phyloP scores from a whole-genome alignment of 2,329 filamentous ascomycete species.

The Xylariaceae sp. region DNA sequence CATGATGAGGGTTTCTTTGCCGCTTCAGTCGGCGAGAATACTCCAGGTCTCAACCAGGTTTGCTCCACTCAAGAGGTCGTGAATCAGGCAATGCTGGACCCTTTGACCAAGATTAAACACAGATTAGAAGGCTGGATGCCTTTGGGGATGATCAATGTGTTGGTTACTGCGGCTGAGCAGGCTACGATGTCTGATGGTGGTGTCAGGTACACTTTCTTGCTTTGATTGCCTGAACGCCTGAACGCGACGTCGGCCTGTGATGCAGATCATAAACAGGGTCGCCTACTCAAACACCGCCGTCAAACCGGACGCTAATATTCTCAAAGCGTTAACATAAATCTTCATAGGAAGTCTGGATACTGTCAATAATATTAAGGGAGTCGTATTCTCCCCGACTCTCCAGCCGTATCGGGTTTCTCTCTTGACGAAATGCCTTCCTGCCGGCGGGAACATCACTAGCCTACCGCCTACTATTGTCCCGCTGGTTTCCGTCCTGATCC shows the following conservation, averaged over 20 bases:
- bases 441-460: conserved; percentile 9
- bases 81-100: conserved; percentile 3
- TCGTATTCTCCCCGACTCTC: background rate
- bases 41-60: conserved; percentile 8
- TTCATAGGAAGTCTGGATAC: background rate
- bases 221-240: too few relatives aligned
- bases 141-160: conserved; percentile 7
- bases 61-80: conserved; percentile 9
- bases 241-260: too few relatives aligned
- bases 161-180: conserved; percentile 8
- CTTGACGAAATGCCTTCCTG: background rate
- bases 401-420: background rate
- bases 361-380: background rate
- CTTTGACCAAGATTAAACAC: conserved; percentile 5
- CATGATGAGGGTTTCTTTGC: conserved; percentile 9
- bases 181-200: background rate
- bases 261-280: background rate
- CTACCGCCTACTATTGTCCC: conserved; percentile 6
- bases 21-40: background rate
- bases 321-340: conserved; percentile 2
- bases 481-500: conserved; percentile 6
- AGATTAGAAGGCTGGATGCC: conserved; percentile 9
- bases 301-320: conserved; percentile 3
- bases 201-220: background rate
- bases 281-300: conserved; percentile 9